phyloP scores from a whole-genome alignment of 2,329 filamentous ascomycete genomes.

The Arthrobotrys megalospora region DNA sequence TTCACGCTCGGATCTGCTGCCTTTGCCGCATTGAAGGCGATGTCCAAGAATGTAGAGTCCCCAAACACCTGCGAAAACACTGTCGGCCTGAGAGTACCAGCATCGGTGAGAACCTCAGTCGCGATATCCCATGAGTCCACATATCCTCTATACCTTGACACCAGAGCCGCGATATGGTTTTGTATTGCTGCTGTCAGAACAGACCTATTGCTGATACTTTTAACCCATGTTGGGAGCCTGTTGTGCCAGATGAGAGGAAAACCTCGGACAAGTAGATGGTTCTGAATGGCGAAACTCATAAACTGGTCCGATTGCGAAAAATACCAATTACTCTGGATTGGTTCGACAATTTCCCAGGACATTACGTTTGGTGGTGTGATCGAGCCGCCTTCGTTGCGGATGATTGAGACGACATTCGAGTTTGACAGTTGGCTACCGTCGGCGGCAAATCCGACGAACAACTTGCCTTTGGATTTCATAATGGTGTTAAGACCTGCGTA shows the following conservation, averaged over 20 bases:
- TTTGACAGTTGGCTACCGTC: slow-evolving; percentile 72
- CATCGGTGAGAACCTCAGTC: slow-evolving; percentile 20
- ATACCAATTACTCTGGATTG: slow-evolving; percentile 70
- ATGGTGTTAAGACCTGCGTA: slow-evolving; percentile 32
- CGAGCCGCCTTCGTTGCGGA: slow-evolving; percentile 75
- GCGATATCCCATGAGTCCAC: slow-evolving; percentile 71
- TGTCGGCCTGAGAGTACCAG: neutral
- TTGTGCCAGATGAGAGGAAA: slow-evolving; percentile 78
- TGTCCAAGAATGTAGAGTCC: slow-evolving; percentile 14
- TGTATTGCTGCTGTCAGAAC: slow-evolving; percentile 73
- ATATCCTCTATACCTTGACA: slow-evolving; percentile 75
- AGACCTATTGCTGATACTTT: slow-evolving; percentile 69
- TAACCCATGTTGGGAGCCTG: slow-evolving; percentile 75
- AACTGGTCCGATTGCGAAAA: slow-evolving; percentile 74
- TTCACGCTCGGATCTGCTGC: slow-evolving; percentile 32
- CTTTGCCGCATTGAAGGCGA: slow-evolving; percentile 28
- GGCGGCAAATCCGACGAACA: slow-evolving; percentile 74
- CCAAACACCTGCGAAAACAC: slow-evolving; percentile 32
- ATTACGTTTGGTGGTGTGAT: slow-evolving; percentile 78
- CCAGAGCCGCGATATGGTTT: slow-evolving; percentile 74
- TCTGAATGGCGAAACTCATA: slow-evolving; percentile 73
- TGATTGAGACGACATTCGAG: slow-evolving; percentile 72
- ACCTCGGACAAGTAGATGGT: slow-evolving; percentile 75
- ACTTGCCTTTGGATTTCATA: slow-evolving; percentile 57
- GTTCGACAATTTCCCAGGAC: slow-evolving; percentile 76